Percentiles rank a stretch among this genome's conserved stretches.
phyloP scores from a whole-genome alignment of 805 yeast genomes.

The Brettanomyces bruxellensis region DNA sequence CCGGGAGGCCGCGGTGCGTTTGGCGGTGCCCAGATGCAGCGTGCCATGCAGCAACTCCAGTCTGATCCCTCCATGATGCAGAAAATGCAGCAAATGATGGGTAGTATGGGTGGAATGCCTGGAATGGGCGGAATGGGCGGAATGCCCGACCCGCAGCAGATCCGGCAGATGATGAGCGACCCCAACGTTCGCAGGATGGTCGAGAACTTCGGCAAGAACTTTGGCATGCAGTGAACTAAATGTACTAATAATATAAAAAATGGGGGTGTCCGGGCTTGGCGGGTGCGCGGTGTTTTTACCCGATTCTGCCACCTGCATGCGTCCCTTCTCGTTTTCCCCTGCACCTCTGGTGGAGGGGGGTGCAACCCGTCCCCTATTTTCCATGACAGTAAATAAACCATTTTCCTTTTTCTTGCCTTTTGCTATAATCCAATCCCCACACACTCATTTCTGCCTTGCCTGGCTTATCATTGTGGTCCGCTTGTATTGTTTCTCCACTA shows the following conservation, averaged over 20 bases:
- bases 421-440: too few species aligned
- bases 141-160: constrained; percentile 39
- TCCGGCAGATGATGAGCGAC: constrained; percentile 45
- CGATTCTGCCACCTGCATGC: too few species aligned
- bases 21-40: constrained; percentile 26
- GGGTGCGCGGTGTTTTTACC: too few species aligned
- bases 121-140: constrained; percentile 34
- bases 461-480: too few species aligned
- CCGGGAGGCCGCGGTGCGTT: constrained; percentile 27
- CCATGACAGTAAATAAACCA: too few species aligned
- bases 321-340: too few species aligned
- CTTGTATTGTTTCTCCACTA: too few species aligned
- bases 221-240: constrained; percentile 14
- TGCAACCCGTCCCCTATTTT: too few species aligned
- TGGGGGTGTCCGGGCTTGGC: too few species aligned
- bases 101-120: constrained; percentile 60
- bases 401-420: too few species aligned
- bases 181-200: constrained; percentile 72
- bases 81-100: constrained; percentile 63
- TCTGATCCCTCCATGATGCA: constrained; percentile 72
- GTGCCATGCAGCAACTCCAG: constrained; percentile 53
- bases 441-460: too few species aligned
- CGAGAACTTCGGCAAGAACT: constrained; percentile 24
- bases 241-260: neutral
- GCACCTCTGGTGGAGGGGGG: too few species aligned